phyloP scores from a whole-genome alignment of 371 early-diverging fungal species.

The Dinochytrium kinnereticum region DNA sequence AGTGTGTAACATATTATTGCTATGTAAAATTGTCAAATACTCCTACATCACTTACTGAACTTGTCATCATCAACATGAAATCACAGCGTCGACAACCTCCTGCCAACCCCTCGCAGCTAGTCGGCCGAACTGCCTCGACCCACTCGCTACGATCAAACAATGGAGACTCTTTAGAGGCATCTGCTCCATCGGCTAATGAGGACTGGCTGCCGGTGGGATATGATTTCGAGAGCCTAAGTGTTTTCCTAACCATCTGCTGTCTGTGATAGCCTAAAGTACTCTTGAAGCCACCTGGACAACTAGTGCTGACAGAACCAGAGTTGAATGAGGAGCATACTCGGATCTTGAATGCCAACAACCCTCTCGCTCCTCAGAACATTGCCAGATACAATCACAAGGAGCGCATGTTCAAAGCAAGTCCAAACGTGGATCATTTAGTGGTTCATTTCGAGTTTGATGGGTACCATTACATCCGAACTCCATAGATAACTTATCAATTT shows the following conservation, averaged over 20 bases:
- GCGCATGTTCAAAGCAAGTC: constrained; percentile 56
- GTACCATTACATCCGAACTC: constrained; percentile 25
- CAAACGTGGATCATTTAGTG: constrained; percentile 60
- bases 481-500: not conserved
- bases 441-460: constrained; percentile 68
- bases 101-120: not conserved
- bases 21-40: constrained; percentile 1
- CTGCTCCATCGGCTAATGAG: constrained; percentile 28
- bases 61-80: constrained; percentile 7
- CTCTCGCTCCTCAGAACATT: constrained; percentile 67
- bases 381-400: constrained; percentile 63
- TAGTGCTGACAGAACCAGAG: constrained; percentile 58
- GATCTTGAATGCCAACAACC: constrained; percentile 69
- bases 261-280: constrained; percentile 56
- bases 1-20: not conserved
- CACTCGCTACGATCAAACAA: constrained; percentile 36
- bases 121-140: constrained; percentile 30
- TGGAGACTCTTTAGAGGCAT: constrained; percentile 23
- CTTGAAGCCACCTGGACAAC: constrained; percentile 60
- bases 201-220: constrained; percentile 59
- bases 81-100: constrained; percentile 2
- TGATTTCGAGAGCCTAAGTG: not conserved
- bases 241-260: not conserved
- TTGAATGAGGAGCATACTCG: constrained; percentile 65
- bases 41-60: not conserved